Conservation (phyloP, 148 eudicot species). For the Persicaria tinctoria region DNA sequence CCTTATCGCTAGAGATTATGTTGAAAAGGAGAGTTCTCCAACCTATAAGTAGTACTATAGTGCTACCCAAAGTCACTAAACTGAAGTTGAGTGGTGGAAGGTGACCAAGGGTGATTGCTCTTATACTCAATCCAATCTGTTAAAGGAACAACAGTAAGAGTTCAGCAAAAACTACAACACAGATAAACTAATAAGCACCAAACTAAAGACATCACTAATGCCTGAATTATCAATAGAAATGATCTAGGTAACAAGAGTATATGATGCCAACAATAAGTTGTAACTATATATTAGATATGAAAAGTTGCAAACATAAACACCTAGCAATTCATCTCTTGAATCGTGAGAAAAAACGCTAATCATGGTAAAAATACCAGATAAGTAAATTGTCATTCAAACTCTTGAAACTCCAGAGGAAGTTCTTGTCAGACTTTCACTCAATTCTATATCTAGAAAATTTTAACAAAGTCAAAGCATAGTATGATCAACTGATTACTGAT, state of each 20-base stretch:
- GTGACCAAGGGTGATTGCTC: slow-evolving; percentile 46
- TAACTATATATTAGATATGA: neutral
- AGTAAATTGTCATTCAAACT: neutral
- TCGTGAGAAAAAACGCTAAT: neutral
- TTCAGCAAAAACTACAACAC: neutral
- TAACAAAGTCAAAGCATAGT: neutral
- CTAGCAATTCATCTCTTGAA: neutral
- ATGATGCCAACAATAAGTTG: neutral
- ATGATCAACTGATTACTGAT: neutral
- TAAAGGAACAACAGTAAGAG: neutral
- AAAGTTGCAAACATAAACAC: neutral
- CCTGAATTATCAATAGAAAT: neutral
- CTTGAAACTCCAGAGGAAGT: neutral
- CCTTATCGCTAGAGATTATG: too few species aligned
- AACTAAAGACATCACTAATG: neutral
- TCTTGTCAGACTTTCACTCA: neutral
- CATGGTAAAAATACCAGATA: neutral
- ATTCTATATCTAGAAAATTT: neutral
- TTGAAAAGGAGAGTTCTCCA: slow-evolving; percentile 69
- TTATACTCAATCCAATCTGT: slow-evolving; percentile 63
- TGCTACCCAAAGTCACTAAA: slow-evolving; percentile 79
- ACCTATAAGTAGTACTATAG: slow-evolving; percentile 69
- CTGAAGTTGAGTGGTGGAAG: slow-evolving; percentile 45
- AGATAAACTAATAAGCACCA: neutral
- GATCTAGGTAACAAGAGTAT: neutral